A percentile compares a stretch with the other conserved stretches of the same genome.
phyloP scores from a whole-genome alignment of 2,329 filamentous ascomycete genomes.

The Trichoderma sp. region DNA sequence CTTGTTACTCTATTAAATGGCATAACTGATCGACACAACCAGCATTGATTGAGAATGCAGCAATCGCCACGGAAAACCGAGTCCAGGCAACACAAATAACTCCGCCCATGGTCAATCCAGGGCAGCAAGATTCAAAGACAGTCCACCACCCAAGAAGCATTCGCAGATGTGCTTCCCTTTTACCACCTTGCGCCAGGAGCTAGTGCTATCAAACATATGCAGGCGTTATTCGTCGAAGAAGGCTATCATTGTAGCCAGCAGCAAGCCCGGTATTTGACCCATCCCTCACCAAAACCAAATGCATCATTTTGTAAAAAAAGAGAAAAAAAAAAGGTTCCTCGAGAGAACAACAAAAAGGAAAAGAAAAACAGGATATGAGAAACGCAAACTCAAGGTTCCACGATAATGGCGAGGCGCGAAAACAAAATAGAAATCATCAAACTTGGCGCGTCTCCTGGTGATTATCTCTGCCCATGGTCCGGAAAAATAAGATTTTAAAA shows the following conservation, averaged over 20 bases:
- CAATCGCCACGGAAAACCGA: conserved; percentile 30
- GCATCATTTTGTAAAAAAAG: conserved; percentile 10
- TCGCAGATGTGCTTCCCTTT: conserved; percentile 34
- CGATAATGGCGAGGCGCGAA: conserved; percentile 4
- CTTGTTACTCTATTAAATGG: conserved; percentile 36
- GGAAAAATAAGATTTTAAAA: conserved; percentile 6
- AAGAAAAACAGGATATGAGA: conserved; percentile 10
- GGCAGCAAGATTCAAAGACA: conserved; percentile 39
- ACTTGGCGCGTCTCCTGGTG: conserved; percentile 19
- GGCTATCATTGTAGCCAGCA: conserved; percentile 34
- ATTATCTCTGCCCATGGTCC: conserved; percentile 23
- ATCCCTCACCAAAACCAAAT: conserved; percentile 30
- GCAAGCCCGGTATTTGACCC: conserved; percentile 27
- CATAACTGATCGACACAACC: conserved; percentile 25
- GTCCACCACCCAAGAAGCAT: conserved; percentile 26
- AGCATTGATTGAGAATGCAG: conserved; percentile 28
- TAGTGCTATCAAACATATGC: conserved; percentile 35
- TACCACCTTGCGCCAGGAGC: conserved; percentile 36
- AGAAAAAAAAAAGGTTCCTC: not conserved
- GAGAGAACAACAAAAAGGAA: conserved; percentile 23
- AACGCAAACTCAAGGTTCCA: conserved; percentile 7
- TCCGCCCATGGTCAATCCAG: conserved; percentile 38
- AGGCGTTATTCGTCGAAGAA: conserved; percentile 38
- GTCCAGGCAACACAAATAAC: conserved; percentile 37
- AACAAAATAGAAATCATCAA: conserved; percentile 9